Conservation (phyloP, 108 stramenopile species). For the Hondaea fermentalgiana region DNA sequence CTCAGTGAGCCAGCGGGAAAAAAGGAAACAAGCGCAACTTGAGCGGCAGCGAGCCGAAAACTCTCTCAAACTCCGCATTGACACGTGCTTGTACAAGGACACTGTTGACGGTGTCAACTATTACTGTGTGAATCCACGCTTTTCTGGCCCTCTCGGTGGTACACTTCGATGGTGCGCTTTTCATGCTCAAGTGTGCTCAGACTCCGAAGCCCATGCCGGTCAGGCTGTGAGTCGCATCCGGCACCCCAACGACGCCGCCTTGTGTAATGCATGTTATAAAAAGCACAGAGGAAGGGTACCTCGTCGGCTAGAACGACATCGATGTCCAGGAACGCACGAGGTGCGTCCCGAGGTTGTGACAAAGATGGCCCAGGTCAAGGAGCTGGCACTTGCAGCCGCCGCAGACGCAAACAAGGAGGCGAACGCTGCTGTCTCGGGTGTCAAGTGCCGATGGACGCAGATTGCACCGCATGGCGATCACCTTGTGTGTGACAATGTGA, state of each 20-base stretch:
- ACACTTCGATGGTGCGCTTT: neutral
- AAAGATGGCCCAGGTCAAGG: neutral
- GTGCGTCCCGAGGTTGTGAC: neutral
- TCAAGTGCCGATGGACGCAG: neutral
- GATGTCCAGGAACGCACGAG: neutral
- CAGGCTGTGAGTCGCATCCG: neutral
- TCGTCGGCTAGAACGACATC: neutral
- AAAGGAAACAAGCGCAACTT: neutral
- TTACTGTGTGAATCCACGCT: neutral
- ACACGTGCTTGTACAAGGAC: neutral
- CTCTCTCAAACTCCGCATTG: neutral
- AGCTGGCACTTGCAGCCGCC: neutral
- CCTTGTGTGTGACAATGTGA: neutral
- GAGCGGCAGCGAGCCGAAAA: neutral
- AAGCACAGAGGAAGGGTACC: neutral
- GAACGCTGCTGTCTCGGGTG: neutral
- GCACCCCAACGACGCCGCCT: neutral
- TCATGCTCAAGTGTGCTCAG: neutral
- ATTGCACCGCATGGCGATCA: neutral
- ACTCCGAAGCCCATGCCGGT: neutral
- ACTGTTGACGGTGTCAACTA: neutral
- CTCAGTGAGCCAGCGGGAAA: neutral
- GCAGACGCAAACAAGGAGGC: neutral
- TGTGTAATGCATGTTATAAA: neutral
- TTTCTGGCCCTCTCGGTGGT: neutral